These are phyloP conservation scores for Colletotrichum australisinense DNA, from an alignment of 2,329 filamentous ascomycete species.

Conservation along the genomic window DNA sequence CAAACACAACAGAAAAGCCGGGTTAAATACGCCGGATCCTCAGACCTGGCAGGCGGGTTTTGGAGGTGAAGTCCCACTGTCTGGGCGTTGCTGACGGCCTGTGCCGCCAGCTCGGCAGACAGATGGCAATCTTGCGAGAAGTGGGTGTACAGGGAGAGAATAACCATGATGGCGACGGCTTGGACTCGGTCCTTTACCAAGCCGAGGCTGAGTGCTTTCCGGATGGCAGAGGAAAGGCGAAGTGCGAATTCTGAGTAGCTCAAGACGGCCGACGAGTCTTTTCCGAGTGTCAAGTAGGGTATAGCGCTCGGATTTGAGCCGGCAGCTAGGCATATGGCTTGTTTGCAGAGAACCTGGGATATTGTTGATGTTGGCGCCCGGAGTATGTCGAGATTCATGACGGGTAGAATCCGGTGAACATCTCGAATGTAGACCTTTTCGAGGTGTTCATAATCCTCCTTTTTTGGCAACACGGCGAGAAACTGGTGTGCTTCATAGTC, in stretches of 20 bases:
- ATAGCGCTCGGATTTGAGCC: constrained; percentile 36
- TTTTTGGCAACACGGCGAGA: constrained; percentile 19
- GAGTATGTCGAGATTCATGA: constrained; percentile 38
- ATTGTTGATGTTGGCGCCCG: constrained; percentile 35
- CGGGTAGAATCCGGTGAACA: constrained; percentile 38
- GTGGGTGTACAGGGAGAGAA: constrained; percentile 42
- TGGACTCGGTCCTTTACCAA: constrained; percentile 31
- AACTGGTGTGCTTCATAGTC: constrained; percentile 24
- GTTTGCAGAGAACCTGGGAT: constrained; percentile 36
- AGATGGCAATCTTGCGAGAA: constrained; percentile 34
- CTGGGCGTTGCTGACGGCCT: constrained; percentile 40
- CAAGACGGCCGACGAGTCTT: constrained; percentile 21
- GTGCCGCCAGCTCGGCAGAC: constrained; percentile 36
- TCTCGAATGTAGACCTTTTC: constrained; percentile 30
- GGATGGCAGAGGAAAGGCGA: constrained; percentile 31
- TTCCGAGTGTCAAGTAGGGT: constrained; percentile 33
- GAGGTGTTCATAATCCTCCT: constrained; percentile 36
- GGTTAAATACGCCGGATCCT: constrained; percentile 30
- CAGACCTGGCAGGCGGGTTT: constrained; percentile 38
- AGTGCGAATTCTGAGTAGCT: constrained; percentile 29
- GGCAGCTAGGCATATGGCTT: constrained; percentile 39
- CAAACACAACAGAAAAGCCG: constrained; percentile 41
- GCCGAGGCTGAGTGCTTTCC: constrained; percentile 22
- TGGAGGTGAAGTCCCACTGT: constrained; percentile 40
- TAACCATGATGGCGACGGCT: constrained; percentile 46